Evolutionary conservation across 306 rosid species (phyloP).

Genomic region (Astragalus glycyphyllos): DNA sequence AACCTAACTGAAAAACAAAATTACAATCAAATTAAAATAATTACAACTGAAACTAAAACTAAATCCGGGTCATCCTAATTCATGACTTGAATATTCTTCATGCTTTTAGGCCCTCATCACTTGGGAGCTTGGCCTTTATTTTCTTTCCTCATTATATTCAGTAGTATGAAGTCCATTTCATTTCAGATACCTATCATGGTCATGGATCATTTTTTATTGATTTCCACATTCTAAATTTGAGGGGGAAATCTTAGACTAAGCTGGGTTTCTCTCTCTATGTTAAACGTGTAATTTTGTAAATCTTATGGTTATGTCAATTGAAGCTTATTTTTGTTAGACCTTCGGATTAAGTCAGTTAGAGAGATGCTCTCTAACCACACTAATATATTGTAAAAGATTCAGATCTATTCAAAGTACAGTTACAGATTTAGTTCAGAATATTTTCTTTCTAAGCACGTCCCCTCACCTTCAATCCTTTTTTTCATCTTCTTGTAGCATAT

Average conservation of each 20-base stretch:
- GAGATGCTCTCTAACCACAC: not conserved
- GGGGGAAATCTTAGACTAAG: not conserved
- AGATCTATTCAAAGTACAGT: not conserved
- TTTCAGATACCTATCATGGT: no score
- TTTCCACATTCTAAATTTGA: not conserved
- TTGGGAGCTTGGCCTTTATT: no score
- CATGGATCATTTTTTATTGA: not conserved
- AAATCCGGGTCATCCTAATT: no score
- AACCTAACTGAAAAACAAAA: no score
- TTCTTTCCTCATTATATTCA: not conserved
- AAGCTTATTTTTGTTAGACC: not conserved
- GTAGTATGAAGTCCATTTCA: no score
- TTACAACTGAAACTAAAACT: no score
- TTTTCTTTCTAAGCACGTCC: not conserved
- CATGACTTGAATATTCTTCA: no score
- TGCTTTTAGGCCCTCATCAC: no score
- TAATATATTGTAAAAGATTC: constrained; percentile 2
- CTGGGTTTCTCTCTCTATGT: not conserved
- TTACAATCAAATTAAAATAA: no score
- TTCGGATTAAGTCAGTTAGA: not conserved
- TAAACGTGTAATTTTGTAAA: not conserved
- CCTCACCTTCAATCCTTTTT: constrained; percentile 1
- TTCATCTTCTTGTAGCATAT: not conserved
- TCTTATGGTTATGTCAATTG: not conserved
- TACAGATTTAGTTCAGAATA: not conserved